Percentiles rank a stretch among this genome's conserved stretches.
Evolutionary conservation across 805 yeast species (phyloP).

Genomic region (Saccharomycopsis malanga): DNA sequence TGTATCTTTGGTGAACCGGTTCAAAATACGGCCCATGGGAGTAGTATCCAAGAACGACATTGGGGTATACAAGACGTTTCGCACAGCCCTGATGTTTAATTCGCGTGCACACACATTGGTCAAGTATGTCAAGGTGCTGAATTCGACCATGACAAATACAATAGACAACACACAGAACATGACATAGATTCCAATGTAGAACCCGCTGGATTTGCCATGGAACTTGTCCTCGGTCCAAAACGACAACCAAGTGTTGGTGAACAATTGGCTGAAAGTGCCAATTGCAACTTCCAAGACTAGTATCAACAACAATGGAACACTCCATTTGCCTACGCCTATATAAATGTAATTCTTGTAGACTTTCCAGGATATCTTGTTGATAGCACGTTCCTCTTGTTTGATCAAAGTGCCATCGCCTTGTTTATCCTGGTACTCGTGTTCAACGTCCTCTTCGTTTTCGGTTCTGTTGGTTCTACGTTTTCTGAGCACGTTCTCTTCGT

Average conservation of each 20-base stretch:
- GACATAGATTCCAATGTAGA: conserved; percentile 61
- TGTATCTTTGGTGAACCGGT: conserved; percentile 81
- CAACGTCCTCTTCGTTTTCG: not conserved
- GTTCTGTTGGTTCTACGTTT: conserved; percentile 1
- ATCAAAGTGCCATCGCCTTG: conserved; percentile 26
- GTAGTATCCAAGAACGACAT: conserved; percentile 80
- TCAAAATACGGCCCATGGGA: conserved; percentile 81
- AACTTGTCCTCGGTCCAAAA: conserved; percentile 61
- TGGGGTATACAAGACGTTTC: conserved; percentile 62
- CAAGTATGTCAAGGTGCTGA: conserved; percentile 41
- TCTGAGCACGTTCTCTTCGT: not conserved
- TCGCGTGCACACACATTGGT: conserved; percentile 47
- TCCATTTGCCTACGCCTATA: conserved; percentile 33
- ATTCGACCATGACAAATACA: conserved; percentile 36
- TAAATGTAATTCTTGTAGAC: conserved; percentile 45
- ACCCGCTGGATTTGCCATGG: conserved; percentile 36
- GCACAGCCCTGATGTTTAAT: conserved; percentile 58
- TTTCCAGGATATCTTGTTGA: conserved; percentile 41
- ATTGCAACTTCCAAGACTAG: conserved; percentile 23
- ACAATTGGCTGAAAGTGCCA: conserved; percentile 41
- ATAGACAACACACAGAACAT: conserved; percentile 47
- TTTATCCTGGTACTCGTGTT: conserved; percentile 4
- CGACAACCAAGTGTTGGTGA: conserved; percentile 73
- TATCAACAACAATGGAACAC: conserved; percentile 29
- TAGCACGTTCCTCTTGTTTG: conserved; percentile 51